Evolutionary conservation across 1,139 yeast genomes (phyloP), one percentile per base, ranked within the genome.

Genomic region (Yamadazyma diddensiae): DNA sequence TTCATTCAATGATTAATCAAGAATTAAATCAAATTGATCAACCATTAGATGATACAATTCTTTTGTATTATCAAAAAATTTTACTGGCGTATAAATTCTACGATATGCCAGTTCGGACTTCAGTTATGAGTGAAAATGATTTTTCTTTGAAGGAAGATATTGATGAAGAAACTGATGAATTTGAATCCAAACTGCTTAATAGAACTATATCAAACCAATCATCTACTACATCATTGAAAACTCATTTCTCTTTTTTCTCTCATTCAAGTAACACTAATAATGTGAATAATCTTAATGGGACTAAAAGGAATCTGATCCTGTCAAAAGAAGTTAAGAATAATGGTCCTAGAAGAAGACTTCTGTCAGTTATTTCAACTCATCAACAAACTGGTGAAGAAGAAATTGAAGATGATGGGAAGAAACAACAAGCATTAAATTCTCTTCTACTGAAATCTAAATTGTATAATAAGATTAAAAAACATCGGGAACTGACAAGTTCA

Each of bases 401-500:
- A 12, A 33, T 25, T 15, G 35, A 38, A 12, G 60, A 55, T 3
- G 47, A 49, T 21, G 46, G 34, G 21, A 30, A 48, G 34, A 53
- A 48, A 31, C 55, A 49, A 37, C 60, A 53, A 34, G 47, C 54
- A 0, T 38, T 62, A 9, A 62, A 60, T 39, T 46, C 53, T n/a
- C 40, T 67, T 10, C 51, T 66, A 15, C 52, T 65, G 11, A 68
- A 67, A 38, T 59, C 70, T 5, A 53, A 55, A 39, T 45, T 68
- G 18, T 68, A 68, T 42, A 60, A 57, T 41, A 57, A 62, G 37
- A 47, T 67, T 17, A 66, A 59, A 41, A 65, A 63, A 39, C 53
- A 62, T 36, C 53, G 73, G 10, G 72, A 66, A 31, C 66, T 62
- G 57, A 46, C 57, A 2, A 47, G 62, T 15, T 61, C 68, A 2